phyloP scores from a whole-genome alignment of 2,329 filamentous ascomycete genomes.

The Monascus ruber region DNA sequence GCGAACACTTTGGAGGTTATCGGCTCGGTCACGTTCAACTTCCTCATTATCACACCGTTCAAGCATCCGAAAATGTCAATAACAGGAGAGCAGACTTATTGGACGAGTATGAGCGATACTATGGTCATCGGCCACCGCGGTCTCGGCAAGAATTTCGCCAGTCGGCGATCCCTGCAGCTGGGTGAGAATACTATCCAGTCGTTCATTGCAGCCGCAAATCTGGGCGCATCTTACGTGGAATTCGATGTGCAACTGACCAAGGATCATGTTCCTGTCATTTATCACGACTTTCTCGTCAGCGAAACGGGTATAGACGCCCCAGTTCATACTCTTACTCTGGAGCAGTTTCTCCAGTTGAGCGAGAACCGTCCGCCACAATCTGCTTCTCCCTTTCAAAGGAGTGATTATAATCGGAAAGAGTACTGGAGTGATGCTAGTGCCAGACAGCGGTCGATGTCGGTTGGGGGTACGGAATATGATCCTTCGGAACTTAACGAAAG shows the following conservation, averaged over 20 bases:
- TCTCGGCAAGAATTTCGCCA: slow-evolving; percentile 78
- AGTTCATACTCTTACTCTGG: slow-evolving; percentile 85
- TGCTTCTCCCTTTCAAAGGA: slow-evolving; percentile 31
- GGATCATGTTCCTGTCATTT: slow-evolving; percentile 94
- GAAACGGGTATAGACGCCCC: slow-evolving; percentile 96
- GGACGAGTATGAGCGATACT: slow-evolving; percentile 81
- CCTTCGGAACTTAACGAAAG: slow-evolving; percentile 52
- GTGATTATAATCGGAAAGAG: slow-evolving; percentile 5
- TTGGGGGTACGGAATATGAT: slow-evolving; percentile 40
- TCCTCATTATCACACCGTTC: slow-evolving; percentile 88
- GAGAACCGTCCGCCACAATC: slow-evolving; percentile 38
- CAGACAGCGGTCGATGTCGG: slow-evolving; percentile 47
- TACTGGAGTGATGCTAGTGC: slow-evolving; percentile 7
- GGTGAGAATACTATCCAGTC: slow-evolving; percentile 94
- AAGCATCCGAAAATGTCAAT: slow-evolving; percentile 87
- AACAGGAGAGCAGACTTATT: slow-evolving; percentile 84
- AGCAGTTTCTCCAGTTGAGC: slow-evolving; percentile 83
- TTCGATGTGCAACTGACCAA: slow-evolving; percentile 96
- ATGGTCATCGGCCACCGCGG: slow-evolving; percentile 69
- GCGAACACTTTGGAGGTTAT: slow-evolving; percentile 77
- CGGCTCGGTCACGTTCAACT: slow-evolving; percentile 92
- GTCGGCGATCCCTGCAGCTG: slow-evolving; percentile 77
- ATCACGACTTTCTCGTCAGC: slow-evolving; percentile 95
- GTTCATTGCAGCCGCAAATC: slow-evolving; percentile 89
- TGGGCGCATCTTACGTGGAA: slow-evolving; percentile 65